phyloP scores from a whole-genome alignment of 148 eudicot species.

The Chenopodium quinoa region DNA sequence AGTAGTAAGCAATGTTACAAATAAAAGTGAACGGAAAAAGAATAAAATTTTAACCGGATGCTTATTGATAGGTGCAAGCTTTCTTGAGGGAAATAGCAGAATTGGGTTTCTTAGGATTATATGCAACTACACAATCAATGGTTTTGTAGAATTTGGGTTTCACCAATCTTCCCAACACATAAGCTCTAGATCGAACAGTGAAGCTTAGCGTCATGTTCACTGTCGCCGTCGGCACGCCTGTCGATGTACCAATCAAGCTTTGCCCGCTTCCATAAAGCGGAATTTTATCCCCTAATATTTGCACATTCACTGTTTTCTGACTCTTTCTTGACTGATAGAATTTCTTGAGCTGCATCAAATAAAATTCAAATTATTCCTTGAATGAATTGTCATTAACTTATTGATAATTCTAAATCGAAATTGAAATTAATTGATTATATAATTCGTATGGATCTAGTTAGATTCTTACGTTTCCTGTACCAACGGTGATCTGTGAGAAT shows the following conservation, averaged over 20 bases:
- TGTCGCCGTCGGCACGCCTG: conserved; percentile 50
- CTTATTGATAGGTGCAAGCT: conserved; percentile 51
- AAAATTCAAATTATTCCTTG: background rate
- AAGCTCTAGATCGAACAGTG: conserved; percentile 59
- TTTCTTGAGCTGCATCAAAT: conserved; percentile 54
- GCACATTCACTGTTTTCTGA: conserved; percentile 40
- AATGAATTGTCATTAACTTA: too few relatives aligned
- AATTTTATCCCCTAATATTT: conserved; percentile 48
- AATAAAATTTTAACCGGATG: too few relatives aligned
- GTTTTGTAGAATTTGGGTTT: conserved; percentile 62
- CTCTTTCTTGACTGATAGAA: conserved; percentile 69
- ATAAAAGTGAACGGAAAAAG: too few relatives aligned
- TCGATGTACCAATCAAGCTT: conserved; percentile 51
- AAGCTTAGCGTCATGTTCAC: conserved; percentile 59
- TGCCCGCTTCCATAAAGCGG: conserved; percentile 85
- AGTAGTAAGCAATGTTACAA: background rate
- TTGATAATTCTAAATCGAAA: too few relatives aligned
- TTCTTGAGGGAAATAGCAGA: conserved; percentile 56
- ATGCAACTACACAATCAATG: conserved; percentile 46
- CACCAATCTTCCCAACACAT: conserved; percentile 77
- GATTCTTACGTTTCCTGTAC: conserved; percentile 61
- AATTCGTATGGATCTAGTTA: too few relatives aligned
- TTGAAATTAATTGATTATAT: too few relatives aligned
- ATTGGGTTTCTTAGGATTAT: conserved; percentile 46
- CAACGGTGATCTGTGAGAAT: conserved; percentile 54